Evolutionary conservation across 2,329 filamentous ascomycete species (phyloP).

Genomic region (Chrysosporium queenslandicum): DNA sequence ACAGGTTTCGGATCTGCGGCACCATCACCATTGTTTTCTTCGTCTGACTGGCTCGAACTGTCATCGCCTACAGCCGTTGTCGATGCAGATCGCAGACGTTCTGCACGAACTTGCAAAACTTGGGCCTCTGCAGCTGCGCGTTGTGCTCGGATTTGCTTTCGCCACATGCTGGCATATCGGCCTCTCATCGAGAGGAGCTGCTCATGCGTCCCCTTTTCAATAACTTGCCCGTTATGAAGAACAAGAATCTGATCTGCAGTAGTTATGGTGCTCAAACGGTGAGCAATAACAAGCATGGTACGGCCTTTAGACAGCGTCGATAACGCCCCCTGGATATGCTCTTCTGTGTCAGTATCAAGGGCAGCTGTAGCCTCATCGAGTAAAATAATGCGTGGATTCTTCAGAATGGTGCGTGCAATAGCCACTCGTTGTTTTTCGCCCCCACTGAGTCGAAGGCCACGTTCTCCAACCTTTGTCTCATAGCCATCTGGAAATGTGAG

Average conservation of each 20-base stretch:
- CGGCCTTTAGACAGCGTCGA: constrained; percentile 71
- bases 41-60: constrained; percentile 42
- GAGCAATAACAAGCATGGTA: constrained; percentile 90
- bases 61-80: constrained; percentile 33
- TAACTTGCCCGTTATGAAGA: constrained; percentile 63
- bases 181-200: constrained; percentile 61
- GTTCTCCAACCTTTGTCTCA: constrained; percentile 80
- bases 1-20: constrained; percentile 8
- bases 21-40: constrained; percentile 26
- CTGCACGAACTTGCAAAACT: constrained; percentile 36
- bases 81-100: constrained; percentile 35
- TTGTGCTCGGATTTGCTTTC: constrained; percentile 73
- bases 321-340: constrained; percentile 82
- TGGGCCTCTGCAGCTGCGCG: constrained; percentile 54
- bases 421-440: constrained; percentile 91
- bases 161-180: constrained; percentile 77
- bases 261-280: constrained; percentile 75
- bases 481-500: constrained; percentile 80
- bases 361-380: constrained; percentile 84
- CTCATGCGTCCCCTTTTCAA: constrained; percentile 68
- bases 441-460: constrained; percentile 74
- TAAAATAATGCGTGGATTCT: constrained; percentile 84
- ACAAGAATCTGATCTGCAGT: constrained; percentile 79
- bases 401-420: constrained; percentile 85
- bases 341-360: constrained; percentile 82